These are phyloP conservation scores for Cinchona pubescens DNA, from an alignment of 257 asterid species.

Conservation along the genomic window DNA sequence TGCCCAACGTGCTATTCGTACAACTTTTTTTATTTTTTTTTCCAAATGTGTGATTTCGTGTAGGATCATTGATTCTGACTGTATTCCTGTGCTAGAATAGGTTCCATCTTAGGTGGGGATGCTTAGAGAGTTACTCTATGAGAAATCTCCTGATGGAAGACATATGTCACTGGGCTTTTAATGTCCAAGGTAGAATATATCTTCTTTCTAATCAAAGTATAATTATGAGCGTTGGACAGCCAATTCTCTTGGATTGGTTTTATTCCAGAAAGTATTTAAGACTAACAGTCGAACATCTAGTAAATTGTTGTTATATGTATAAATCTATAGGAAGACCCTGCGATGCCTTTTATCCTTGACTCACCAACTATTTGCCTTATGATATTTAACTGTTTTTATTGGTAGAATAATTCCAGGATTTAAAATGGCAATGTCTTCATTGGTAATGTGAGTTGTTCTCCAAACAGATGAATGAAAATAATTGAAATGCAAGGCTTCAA, in stretches of 20 bases:
- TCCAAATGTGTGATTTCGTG: not conserved
- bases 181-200: slow-evolving; percentile 70
- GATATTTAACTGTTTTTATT: not conserved
- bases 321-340: not conserved
- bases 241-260: not conserved
- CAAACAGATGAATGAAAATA: not conserved
- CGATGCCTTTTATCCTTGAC: not conserved
- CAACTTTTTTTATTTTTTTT: not conserved
- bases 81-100: slow-evolving; percentile 40
- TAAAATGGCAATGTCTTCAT: not conserved
- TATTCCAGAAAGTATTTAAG: not conserved
- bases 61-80: not conserved
- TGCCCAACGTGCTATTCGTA: not conserved
- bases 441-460: not conserved
- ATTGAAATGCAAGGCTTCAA: not conserved
- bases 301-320: not conserved
- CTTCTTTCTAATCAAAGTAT: slow-evolving; percentile 1
- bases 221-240: not conserved
- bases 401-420: not conserved
- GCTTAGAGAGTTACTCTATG: slow-evolving; percentile 87
- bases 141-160: slow-evolving; percentile 68
- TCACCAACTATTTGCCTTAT: not conserved
- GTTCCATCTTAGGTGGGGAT: slow-evolving; percentile 98
- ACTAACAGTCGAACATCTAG: not conserved
- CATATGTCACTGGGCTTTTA: slow-evolving; percentile 79